Evolutionary conservation across 139 green algal species (phyloP).

Genomic region (Tetratostichococcus sp.): DNA sequence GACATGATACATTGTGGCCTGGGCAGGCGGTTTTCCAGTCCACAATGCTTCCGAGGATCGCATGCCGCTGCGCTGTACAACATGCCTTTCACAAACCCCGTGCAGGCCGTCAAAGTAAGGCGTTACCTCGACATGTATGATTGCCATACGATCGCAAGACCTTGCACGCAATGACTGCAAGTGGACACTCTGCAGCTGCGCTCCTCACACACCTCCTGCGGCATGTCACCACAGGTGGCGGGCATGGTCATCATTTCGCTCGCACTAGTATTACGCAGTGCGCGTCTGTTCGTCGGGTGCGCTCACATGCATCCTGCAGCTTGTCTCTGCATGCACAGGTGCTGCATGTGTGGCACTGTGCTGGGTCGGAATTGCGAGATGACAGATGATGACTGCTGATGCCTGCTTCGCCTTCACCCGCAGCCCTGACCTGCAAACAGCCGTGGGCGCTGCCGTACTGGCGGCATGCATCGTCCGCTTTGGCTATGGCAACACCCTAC

Average conservation of each 20-base stretch:
- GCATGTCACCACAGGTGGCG: background rate
- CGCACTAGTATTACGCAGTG: background rate
- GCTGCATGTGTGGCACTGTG: too few species aligned
- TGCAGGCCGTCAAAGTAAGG: background rate
- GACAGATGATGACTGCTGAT: too few species aligned
- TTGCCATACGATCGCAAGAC: background rate
- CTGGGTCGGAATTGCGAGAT: too few species aligned
- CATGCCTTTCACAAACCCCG: background rate
- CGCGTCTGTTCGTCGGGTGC: background rate
- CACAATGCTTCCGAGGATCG: background rate
- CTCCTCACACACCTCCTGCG: too few species aligned
- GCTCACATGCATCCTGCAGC: too few species aligned
- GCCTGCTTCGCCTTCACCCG: too few species aligned
- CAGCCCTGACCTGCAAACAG: background rate
- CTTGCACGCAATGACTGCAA: background rate
- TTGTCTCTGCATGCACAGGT: too few species aligned
- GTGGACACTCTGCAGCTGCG: background rate
- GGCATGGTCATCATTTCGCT: background rate
- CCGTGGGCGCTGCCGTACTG: background rate
- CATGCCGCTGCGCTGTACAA: background rate
- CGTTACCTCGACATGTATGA: background rate
- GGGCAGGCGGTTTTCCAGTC: background rate
- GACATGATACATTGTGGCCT: background rate
- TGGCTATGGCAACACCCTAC: background rate
- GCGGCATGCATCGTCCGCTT: background rate